phyloP scores from a whole-genome alignment of 2,329 filamentous ascomycete genomes.

The Emericellopsis atlantica region DNA sequence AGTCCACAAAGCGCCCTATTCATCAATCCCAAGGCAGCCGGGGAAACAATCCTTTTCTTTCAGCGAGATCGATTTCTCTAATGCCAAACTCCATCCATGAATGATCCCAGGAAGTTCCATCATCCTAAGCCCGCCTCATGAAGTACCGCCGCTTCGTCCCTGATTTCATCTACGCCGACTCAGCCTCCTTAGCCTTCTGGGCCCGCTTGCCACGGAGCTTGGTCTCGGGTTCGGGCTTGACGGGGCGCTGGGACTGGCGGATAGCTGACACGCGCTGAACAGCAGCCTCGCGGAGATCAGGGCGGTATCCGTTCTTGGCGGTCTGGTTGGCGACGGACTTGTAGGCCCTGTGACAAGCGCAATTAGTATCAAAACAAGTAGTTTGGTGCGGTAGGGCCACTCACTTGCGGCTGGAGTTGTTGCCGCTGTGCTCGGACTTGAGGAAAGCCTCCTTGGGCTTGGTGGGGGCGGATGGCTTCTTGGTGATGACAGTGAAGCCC shows the following conservation, averaged over 20 bases:
- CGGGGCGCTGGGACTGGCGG: conserved; percentile 63
- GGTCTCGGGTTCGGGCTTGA: conserved; percentile 60
- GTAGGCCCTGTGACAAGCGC: conserved; percentile 54
- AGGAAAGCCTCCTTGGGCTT: conserved; percentile 57
- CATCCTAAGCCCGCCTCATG: no score
- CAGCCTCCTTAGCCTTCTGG: conserved; percentile 47
- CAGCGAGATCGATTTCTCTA: not conserved
- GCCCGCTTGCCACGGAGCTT: conserved; percentile 76
- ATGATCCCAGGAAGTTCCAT: conserved; percentile 1
- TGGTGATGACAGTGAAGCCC: conserved; percentile 69
- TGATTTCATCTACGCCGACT: not conserved
- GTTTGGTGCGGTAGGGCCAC: conserved; percentile 5
- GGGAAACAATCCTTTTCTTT: not conserved
- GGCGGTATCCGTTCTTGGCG: conserved; percentile 76
- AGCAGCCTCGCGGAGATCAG: conserved; percentile 64
- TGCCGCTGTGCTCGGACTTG: conserved; percentile 56
- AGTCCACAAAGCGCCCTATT: no score
- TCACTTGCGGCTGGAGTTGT: conserved; percentile 63
- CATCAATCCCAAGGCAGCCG: no score
- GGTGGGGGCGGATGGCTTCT: conserved; percentile 63
- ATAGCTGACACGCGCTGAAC: conserved; percentile 81
- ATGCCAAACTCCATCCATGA: conserved; percentile 3
- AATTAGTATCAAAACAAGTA: no score
- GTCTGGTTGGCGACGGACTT: conserved; percentile 71
- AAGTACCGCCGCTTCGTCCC: not conserved